Evolutionary conservation across 2,329 filamentous ascomycete species (phyloP).

Genomic region (Venturia oleaginea): DNA sequence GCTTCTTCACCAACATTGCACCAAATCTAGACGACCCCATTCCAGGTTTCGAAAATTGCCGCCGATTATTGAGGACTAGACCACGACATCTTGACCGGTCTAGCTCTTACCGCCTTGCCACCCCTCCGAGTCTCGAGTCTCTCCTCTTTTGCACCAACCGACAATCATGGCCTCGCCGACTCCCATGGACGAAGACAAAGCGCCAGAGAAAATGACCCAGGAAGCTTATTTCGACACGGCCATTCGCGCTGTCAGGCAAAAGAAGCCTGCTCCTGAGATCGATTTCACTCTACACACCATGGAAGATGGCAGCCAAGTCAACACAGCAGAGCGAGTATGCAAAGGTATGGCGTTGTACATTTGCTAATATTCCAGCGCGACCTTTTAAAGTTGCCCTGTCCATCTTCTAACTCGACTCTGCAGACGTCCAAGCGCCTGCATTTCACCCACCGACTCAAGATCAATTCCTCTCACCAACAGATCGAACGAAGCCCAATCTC

Average conservation of each 20-base stretch:
- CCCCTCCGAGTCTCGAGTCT: neutral
- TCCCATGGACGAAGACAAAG: constrained; percentile 13
- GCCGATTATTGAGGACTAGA: neutral
- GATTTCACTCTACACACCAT: constrained; percentile 98
- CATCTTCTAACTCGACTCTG: neutral
- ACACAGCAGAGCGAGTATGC: constrained; percentile 89
- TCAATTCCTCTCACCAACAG: constrained; percentile 83
- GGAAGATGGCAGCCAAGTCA: constrained; percentile 95
- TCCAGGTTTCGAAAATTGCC: neutral
- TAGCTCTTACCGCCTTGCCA: constrained; percentile 7
- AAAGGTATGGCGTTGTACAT: constrained; percentile 60
- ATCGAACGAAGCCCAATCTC: constrained; percentile 82
- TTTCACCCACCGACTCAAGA: constrained; percentile 88
- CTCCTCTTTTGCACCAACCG: neutral
- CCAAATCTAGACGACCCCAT: neutral
- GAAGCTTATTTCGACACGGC: constrained; percentile 65
- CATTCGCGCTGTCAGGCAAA: constrained; percentile 83
- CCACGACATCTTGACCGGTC: neutral
- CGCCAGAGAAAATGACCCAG: constrained; percentile 22
- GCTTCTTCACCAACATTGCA: neutral
- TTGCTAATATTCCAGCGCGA: neutral
- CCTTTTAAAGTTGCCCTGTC: neutral
- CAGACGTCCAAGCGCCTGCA: constrained; percentile 96
- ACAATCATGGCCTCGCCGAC: neutral
- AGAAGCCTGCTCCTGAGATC: constrained; percentile 93